Evolutionary conservation across 1,139 yeast genomes (phyloP).

Genomic region (Yamadazyma buinensis): DNA sequence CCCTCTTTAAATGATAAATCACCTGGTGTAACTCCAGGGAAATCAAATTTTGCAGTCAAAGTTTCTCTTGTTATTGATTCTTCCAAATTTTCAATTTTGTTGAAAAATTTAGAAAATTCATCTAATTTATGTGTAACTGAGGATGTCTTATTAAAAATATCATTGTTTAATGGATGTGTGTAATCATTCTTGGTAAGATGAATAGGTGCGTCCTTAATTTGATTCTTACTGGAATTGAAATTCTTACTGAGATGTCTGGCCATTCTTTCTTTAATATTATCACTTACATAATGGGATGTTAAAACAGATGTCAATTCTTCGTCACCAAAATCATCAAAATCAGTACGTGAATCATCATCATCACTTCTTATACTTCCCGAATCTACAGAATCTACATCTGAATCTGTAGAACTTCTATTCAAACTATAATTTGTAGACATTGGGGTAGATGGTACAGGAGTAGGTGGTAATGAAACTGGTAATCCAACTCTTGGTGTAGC

Average conservation of each 20-base stretch:
- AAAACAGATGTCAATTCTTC: constrained; percentile 19
- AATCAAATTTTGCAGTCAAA: constrained; percentile 25
- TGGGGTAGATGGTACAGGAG: constrained; percentile 12
- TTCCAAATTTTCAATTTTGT: constrained; percentile 12
- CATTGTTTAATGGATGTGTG: constrained; percentile 2
- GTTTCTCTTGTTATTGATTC: constrained; percentile 10
- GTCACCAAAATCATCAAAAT: constrained; percentile 13
- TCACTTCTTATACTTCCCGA: constrained; percentile 14
- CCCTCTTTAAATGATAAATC: constrained; percentile 38
- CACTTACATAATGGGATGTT: constrained; percentile 19
- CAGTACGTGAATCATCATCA: constrained; percentile 13
- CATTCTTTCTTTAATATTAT: constrained; percentile 17
- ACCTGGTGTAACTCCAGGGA: constrained; percentile 34
- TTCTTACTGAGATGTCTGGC: constrained; percentile 23
- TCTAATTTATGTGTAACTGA: constrained; percentile 26
- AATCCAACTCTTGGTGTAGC: constrained; percentile 11
- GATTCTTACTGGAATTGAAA: constrained; percentile 36
- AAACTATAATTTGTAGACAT: constrained; percentile 5
- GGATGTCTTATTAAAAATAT: constrained; percentile 13
- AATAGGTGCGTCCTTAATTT: constrained; percentile 30
- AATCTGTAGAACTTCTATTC: constrained; percentile 2
- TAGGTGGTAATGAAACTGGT: constrained; percentile 12
- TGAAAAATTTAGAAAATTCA: constrained; percentile 23
- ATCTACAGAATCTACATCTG: constrained; percentile 17
- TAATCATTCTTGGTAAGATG: constrained; percentile 4